Evolutionary conservation across 2,329 filamentous ascomycete species (phyloP).

Genomic region (Phaeosphaeriaceae sp.): DNA sequence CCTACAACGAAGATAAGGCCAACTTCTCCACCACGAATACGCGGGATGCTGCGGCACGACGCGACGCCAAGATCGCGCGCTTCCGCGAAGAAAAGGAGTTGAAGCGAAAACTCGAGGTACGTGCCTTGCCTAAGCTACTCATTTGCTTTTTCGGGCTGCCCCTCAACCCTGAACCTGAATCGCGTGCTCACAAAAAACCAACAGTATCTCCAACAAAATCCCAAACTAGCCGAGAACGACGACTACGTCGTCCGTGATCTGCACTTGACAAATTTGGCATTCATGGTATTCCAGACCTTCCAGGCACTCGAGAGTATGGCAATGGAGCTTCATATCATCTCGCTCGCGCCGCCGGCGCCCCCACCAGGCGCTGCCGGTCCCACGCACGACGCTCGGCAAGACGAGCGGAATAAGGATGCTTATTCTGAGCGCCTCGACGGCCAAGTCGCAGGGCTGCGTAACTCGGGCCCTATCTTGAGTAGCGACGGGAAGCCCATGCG

Average conservation of each 20-base stretch:
- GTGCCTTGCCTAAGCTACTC: constrained; percentile 17
- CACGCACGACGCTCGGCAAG: constrained; percentile 55
- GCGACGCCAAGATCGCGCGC: constrained; percentile 84
- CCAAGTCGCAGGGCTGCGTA: constrained; percentile 49
- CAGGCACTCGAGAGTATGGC: constrained; percentile 86
- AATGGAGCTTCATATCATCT: constrained; percentile 83
- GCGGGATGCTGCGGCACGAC: constrained; percentile 71
- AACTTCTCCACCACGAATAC: constrained; percentile 76
- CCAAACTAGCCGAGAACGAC: constrained; percentile 72
- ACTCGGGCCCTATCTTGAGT: constrained; percentile 77
- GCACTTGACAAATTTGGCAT: constrained; percentile 76
- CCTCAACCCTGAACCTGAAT: constrained; percentile 15
- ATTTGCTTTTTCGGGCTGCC: constrained; percentile 5
- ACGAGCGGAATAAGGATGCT: constrained; percentile 57
- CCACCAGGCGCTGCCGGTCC: constrained; percentile 49
- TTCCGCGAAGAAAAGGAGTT: constrained; percentile 88
- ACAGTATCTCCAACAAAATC: constrained; percentile 67
- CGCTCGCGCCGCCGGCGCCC: constrained; percentile 69
- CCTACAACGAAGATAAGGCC: constrained; percentile 75
- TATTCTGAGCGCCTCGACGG: constrained; percentile 80
- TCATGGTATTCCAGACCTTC: constrained; percentile 81
- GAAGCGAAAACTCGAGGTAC: constrained; percentile 79
- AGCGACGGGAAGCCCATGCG: constrained; percentile 83
- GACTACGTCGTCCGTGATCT: constrained; percentile 84
- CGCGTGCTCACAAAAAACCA: constrained; percentile 4